phyloP scores from a whole-genome alignment of 2,329 filamentous ascomycete genomes.

The Aspergillus fructus region DNA sequence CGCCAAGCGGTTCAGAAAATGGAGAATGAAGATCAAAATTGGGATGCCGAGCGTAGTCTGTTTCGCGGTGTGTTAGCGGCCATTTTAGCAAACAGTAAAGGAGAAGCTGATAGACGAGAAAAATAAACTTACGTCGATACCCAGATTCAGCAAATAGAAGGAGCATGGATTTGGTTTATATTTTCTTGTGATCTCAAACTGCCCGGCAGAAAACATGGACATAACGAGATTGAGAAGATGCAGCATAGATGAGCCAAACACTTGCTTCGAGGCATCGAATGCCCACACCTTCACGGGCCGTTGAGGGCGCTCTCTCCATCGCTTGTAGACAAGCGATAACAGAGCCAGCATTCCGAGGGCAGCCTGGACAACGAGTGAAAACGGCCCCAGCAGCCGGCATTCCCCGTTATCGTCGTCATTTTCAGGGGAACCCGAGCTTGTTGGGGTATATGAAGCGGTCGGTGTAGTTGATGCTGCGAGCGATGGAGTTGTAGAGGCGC shows the following conservation, averaged over 20 bases:
- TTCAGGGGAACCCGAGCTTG: constrained; percentile 25
- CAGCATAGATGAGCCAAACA: constrained; percentile 86
- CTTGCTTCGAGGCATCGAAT: constrained; percentile 96
- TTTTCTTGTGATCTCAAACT: constrained; percentile 55
- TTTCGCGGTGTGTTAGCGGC: constrained; percentile 6
- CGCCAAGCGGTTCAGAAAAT: constrained; percentile 70
- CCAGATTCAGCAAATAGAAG: constrained; percentile 91
- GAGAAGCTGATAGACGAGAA: not conserved
- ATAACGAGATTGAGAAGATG: constrained; percentile 93
- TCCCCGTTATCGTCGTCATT: constrained; percentile 63
- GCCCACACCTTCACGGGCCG: constrained; percentile 95
- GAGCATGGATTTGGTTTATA: constrained; percentile 90
- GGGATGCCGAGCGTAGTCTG: constrained; percentile 95
- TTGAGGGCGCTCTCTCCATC: constrained; percentile 88
- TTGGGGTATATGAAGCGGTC: constrained; percentile 18
- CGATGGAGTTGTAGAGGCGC: constrained; percentile 18
- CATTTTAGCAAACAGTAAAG: not conserved
- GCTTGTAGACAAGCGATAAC: constrained; percentile 85
- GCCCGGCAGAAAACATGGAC: constrained; percentile 90
- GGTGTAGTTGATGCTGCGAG: constrained; percentile 23
- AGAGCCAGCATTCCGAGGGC: constrained; percentile 81
- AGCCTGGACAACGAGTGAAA: constrained; percentile 85
- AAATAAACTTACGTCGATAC: constrained; percentile 76
- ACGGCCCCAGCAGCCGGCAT: constrained; percentile 84
- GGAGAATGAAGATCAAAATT: constrained; percentile 85